Evolutionary conservation across 1,284 basidiomycete genomes (phyloP).

Genomic region (Cronartium ribicola): DNA sequence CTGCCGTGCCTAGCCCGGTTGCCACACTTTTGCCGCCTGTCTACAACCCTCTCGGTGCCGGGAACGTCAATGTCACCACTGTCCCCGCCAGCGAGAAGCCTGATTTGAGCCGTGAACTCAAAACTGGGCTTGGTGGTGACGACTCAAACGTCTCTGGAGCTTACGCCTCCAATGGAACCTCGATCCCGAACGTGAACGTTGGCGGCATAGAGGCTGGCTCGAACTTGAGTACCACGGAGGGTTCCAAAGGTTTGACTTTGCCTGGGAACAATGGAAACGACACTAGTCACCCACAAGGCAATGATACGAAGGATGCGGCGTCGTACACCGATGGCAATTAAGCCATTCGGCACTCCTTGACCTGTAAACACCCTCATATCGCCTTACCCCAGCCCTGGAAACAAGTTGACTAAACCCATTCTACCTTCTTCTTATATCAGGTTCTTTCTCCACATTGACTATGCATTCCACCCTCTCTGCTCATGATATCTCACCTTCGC

Average conservation of each 20-base stretch:
- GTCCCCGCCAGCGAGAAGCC: conserved; percentile 1
- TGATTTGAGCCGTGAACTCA: neutral
- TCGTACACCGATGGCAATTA: neutral
- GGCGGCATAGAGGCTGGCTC: neutral
- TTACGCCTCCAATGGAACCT: neutral
- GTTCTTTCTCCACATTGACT: too few species aligned
- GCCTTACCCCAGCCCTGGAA: too few species aligned
- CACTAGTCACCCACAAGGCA: neutral
- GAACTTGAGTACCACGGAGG: neutral
- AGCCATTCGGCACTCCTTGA: too few species aligned
- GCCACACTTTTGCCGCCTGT: neutral
- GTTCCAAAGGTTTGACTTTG: neutral
- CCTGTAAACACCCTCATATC: too few species aligned
- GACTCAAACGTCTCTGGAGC: neutral
- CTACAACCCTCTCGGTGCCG: conserved; percentile 1
- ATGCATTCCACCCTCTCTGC: too few species aligned
- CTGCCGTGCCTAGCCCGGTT: neutral
- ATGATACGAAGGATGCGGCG: neutral
- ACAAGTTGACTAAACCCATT: too few species aligned
- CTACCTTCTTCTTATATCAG: too few species aligned
- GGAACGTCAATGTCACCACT: neutral
- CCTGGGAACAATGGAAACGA: neutral
- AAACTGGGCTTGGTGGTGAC: conserved; percentile 3
- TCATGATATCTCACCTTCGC: too few species aligned
- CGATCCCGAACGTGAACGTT: neutral